Base-by-base conservation (phyloP, 2,329 filamentous ascomycete genomes). In the Paraphaeosphaeria minitans region DNA sequence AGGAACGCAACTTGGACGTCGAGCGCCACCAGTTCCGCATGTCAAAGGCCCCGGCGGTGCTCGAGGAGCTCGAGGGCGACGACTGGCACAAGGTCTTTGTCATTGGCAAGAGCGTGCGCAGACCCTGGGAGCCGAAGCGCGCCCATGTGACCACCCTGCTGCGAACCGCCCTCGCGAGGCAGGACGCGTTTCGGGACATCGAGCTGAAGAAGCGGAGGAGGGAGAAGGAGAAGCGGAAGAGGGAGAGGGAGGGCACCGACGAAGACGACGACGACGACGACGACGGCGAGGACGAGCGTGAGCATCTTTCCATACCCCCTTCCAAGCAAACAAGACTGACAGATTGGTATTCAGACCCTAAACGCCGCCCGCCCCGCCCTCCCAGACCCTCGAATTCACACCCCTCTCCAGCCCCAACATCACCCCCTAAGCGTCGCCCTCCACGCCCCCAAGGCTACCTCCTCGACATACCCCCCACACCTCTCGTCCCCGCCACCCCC, bases 1-100 rank as follows among this genome's bases (percentile, higher is more conserved):
- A 88, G 68, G 80, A 88, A 24, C 85, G 87, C 52, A 89, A 89
- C 66, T 88, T 89, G 56, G 87, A 89, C 69, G 84, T 85, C 61
- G 87, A 89, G 71, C 79, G 85, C 37, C 86, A 86, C 5, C 86
- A 87, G 78, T 86, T 89, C 70, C 86, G 89, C 65, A 88, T 89
- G 65, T 82, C 84, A 48, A 85, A 88, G 65, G 76, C 89, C n/a
- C 86, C 89, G 61, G 81, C 86, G 8, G 78, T 89, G 16, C 83
- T 97, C 7, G 92, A 95, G 55, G 92, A 92, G 19, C 83, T 99
- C 1, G 90, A 92, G 73, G 91, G 94, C 2, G 92, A 91, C 58
- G 95, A 98, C 76, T 99, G 95, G 95, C 82, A 97, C 57, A 89
- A 91, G 61, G 86, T 93, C 4, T 93, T 99, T 87, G 95, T 94